Conservation (phyloP, 2,329 filamentous ascomycete species). For the Teratosphaeria pseudoeucalypti region DNA sequence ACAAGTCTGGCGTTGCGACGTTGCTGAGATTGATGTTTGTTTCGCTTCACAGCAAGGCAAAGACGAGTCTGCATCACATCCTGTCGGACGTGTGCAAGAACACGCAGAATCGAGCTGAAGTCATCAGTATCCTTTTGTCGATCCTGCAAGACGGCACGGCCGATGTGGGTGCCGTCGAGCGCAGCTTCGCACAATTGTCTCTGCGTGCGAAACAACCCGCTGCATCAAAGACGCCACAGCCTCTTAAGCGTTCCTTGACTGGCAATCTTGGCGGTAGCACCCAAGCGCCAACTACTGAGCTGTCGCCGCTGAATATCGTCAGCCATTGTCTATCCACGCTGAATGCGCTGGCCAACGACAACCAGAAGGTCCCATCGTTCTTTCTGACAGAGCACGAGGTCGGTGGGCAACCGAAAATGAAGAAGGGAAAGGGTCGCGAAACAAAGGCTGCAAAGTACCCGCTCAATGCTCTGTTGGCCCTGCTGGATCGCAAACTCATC, state of each 20-base stretch:
- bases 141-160: constrained; percentile 92
- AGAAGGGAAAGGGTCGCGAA: constrained; percentile 80
- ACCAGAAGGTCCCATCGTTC: constrained; percentile 76
- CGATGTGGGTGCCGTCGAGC: constrained; percentile 86
- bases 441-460: constrained; percentile 77
- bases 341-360: constrained; percentile 72
- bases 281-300: constrained; percentile 56
- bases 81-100: constrained; percentile 91
- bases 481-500: constrained; percentile 87
- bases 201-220: constrained; percentile 67
- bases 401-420: constrained; percentile 52
- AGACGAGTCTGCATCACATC: constrained; percentile 73
- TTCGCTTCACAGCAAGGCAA: constrained; percentile 77
- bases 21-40: constrained; percentile 97
- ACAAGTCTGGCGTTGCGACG: constrained; percentile 93
- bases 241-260: constrained; percentile 64
- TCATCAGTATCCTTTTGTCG: constrained; percentile 82
- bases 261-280: constrained; percentile 30
- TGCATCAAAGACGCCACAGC: constrained; percentile 66
- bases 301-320: constrained; percentile 87
- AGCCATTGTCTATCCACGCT: constrained; percentile 87
- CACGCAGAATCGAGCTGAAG: constrained; percentile 86
- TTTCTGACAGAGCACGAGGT: constrained; percentile 93
- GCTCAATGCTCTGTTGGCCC: constrained; percentile 76
- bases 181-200: constrained; percentile 88